phyloP scores from a whole-genome alignment of 1,139 yeast genomes.

The Pneumocystis wakefieldiae region DNA sequence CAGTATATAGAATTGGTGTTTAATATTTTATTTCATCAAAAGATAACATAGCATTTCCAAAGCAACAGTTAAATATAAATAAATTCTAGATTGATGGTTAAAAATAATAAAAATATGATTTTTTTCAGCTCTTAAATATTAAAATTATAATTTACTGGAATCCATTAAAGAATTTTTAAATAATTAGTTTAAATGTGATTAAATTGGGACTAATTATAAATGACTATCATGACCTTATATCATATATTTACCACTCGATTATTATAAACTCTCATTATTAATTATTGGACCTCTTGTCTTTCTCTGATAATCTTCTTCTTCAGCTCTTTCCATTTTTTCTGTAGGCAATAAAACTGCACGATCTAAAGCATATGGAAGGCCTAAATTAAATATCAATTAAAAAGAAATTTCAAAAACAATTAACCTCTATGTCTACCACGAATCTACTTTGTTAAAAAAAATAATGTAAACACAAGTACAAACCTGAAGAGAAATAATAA shows the following conservation, averaged over 20 bases:
- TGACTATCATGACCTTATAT: neutral
- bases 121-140: too few relatives aligned
- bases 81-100: neutral
- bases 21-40: slow-evolving; percentile 18
- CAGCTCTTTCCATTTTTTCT: slow-evolving; percentile 52
- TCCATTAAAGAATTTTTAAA: neutral
- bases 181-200: neutral
- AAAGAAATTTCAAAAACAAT: neutral
- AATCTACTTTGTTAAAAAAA: slow-evolving; percentile 30
- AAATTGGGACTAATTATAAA: neutral
- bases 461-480: neutral
- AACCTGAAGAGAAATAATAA: slow-evolving; percentile 56
- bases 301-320: slow-evolving; percentile 21
- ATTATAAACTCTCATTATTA: neutral
- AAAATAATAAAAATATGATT: too few relatives aligned
- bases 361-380: slow-evolving; percentile 83
- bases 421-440: slow-evolving; percentile 83
- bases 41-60: neutral
- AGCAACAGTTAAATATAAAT: neutral
- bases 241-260: neutral
- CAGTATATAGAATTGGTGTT: slow-evolving; percentile 67
- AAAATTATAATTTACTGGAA: neutral
- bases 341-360: slow-evolving; percentile 85
- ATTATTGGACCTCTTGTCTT: neutral
- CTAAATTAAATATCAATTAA: neutral